Conservation (phyloP, 108 stramenopile species). For the Nitzschia putrida region DNA sequence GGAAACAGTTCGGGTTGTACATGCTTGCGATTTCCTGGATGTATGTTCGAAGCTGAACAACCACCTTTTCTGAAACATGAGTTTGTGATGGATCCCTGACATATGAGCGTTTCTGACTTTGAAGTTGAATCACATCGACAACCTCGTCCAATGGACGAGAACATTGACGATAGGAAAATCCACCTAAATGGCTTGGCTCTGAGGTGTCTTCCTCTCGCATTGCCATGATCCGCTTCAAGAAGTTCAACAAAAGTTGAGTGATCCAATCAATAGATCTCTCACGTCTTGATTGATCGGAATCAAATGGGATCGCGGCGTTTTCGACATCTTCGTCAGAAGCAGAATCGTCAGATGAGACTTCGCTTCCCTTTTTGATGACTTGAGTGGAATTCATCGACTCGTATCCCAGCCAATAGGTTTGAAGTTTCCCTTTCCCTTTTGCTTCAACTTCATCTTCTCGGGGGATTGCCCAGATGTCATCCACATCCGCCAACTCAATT, state of each 20-base stretch:
- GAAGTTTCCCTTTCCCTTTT: slow-evolving; percentile 35
- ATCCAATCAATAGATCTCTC: too few relatives aligned
- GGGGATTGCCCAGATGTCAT: slow-evolving; percentile 16
- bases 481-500: slow-evolving; percentile 21
- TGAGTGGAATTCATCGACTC: not conserved
- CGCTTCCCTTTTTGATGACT: not conserved
- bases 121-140: slow-evolving; percentile 2
- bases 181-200: too few relatives aligned
- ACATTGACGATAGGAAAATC: not conserved
- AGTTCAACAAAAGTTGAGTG: too few relatives aligned
- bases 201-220: too few relatives aligned
- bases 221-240: too few relatives aligned
- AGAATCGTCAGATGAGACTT: not conserved
- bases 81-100: slow-evolving; percentile 3
- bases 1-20: slow-evolving; percentile 45
- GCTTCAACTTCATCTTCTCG: slow-evolving; percentile 22
- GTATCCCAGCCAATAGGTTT: slow-evolving; percentile 31
- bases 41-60: slow-evolving; percentile 15
- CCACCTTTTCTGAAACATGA: slow-evolving; percentile 9
- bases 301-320: too few relatives aligned
- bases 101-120: not conserved
- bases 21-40: slow-evolving; percentile 21
- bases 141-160: slow-evolving; percentile 11
- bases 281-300: too few relatives aligned
- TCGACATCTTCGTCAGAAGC: not conserved